Evolutionary conservation across 495 filamentous ascomycete species (phyloP).

Genomic region (Penicillium pulvis): DNA sequence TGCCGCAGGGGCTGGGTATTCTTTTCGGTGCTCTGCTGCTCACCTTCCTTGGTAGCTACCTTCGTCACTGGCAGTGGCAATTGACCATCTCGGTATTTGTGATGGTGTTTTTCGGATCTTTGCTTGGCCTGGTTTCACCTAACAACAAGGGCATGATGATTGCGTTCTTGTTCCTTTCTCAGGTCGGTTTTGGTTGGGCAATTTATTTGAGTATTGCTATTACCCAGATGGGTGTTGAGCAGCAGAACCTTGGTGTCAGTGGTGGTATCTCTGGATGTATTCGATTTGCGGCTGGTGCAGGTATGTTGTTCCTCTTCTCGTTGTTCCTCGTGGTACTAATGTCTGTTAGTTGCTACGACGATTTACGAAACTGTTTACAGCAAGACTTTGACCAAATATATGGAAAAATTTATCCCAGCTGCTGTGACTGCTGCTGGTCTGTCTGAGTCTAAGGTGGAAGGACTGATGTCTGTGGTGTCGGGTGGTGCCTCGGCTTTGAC

Average conservation of each 20-base stretch:
- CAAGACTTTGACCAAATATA: constrained; percentile 24
- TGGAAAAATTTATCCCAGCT: constrained; percentile 17
- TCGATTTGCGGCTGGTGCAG: constrained; percentile 28
- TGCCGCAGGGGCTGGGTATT: constrained; percentile 29
- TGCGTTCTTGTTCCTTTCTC: constrained; percentile 29
- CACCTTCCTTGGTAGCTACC: constrained; percentile 22
- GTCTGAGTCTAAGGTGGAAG: constrained; percentile 19
- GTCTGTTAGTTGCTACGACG: constrained; percentile 22
- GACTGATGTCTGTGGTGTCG: constrained; percentile 18
- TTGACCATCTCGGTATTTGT: constrained; percentile 28
- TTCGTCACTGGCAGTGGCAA: constrained; percentile 32
- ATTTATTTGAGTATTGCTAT: constrained; percentile 30
- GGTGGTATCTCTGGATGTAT: constrained; percentile 29
- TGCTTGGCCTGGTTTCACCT: constrained; percentile 26
- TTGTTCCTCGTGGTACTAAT: background rate
- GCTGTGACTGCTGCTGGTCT: constrained; percentile 25
- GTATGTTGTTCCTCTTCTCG: constrained; percentile 17
- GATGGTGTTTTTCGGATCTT: constrained; percentile 29
- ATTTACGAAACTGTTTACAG: constrained; percentile 28
- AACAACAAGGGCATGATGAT: constrained; percentile 29
- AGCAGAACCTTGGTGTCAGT: constrained; percentile 30
- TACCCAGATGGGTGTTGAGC: constrained; percentile 30
- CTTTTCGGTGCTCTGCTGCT: constrained; percentile 27
- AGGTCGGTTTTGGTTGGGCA: constrained; percentile 29
- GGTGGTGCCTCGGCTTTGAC: constrained; percentile 20